phyloP scores from a whole-genome alignment of 768 basidiomycete genomes.

The Collybiopsis luxurians region DNA sequence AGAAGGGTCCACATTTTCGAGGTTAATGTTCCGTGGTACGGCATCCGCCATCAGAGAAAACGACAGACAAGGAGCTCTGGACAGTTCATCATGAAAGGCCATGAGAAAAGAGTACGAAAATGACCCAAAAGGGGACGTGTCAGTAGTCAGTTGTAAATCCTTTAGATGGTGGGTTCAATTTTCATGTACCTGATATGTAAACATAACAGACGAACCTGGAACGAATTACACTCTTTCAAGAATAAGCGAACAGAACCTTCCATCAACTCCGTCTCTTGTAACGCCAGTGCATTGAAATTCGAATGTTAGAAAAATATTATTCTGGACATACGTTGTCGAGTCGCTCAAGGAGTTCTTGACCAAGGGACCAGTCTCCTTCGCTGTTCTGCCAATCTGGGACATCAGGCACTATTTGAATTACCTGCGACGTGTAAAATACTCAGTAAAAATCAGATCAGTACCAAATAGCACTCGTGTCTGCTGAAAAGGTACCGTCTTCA shows the following conservation, averaged over 20 bases:
- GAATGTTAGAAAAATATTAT: background rate
- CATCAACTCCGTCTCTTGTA: slow-evolving; percentile 64
- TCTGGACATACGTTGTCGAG: slow-evolving; percentile 49
- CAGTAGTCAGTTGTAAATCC: slow-evolving; percentile 70
- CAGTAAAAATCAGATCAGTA: slow-evolving; percentile 73
- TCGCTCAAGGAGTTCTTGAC: slow-evolving; percentile 47
- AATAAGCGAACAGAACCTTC: slow-evolving; percentile 65
- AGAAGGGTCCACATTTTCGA: slow-evolving; percentile 19
- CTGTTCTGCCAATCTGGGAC: slow-evolving; percentile 49
- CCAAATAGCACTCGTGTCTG: slow-evolving; percentile 32
- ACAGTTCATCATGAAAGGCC: slow-evolving; percentile 64
- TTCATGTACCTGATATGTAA: background rate
- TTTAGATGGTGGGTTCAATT: slow-evolving; percentile 22
- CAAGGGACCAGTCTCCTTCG: slow-evolving; percentile 55
- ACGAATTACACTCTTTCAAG: slow-evolving; percentile 72
- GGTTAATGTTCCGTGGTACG: slow-evolving; percentile 27
- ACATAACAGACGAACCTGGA: slow-evolving; percentile 50
- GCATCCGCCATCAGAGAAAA: slow-evolving; percentile 57
- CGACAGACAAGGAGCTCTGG: slow-evolving; percentile 55
- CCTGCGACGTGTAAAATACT: slow-evolving; percentile 61
- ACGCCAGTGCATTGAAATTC: background rate
- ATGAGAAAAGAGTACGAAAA: slow-evolving; percentile 60
- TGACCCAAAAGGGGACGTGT: slow-evolving; percentile 61
- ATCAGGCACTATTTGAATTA: slow-evolving; percentile 64
- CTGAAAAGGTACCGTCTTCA: slow-evolving; percentile 9